A percentile compares a stretch with the other conserved stretches of the same genome.
Evolutionary conservation across 768 basidiomycete species (phyloP).

Genomic region (Hericium coralloides): DNA sequence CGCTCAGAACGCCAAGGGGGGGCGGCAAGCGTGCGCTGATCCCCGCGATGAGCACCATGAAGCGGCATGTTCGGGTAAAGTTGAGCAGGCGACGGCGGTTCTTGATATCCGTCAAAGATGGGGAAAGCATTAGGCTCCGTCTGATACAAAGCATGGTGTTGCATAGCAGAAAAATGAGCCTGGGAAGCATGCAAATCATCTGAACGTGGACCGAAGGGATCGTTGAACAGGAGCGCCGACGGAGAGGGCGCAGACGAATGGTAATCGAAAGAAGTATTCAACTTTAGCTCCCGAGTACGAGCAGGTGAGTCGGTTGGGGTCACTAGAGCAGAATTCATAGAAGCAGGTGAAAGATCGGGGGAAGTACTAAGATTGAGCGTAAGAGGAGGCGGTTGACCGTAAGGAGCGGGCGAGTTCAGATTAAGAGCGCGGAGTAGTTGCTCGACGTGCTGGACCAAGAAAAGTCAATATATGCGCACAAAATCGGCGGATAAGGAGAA

Average conservation of each 20-base stretch:
- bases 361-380: conserved; percentile 37
- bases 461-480: conserved; percentile 8
- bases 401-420: conserved; percentile 59
- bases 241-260: conserved; percentile 20
- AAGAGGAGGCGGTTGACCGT: conserved; percentile 32
- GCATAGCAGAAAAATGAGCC: conserved; percentile 1
- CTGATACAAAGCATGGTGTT: conserved; percentile 7
- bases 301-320: conserved; percentile 73
- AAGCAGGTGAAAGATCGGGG: conserved; percentile 67
- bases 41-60: conserved; percentile 27
- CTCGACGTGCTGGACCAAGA: conserved; percentile 55
- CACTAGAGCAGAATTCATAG: conserved; percentile 59
- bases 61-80: conserved; percentile 23
- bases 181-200: conserved; percentile 16
- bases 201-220: conserved; percentile 29
- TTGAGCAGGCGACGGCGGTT: conserved; percentile 30
- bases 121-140: conserved; percentile 22
- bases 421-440: conserved; percentile 74
- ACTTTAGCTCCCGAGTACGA: conserved; percentile 48
- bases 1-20: conserved; percentile 16
- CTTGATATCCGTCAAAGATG: conserved; percentile 47
- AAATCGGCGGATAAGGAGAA: conserved; percentile 15
- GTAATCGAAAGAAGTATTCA: conserved; percentile 44
- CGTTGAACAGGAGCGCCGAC: conserved; percentile 34
- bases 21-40: conserved; percentile 19